Percentiles rank a stretch among this genome's conserved stretches.
Conservation (phyloP, 805 yeast genomes). For the Suhomyces kilbournensis region DNA sequence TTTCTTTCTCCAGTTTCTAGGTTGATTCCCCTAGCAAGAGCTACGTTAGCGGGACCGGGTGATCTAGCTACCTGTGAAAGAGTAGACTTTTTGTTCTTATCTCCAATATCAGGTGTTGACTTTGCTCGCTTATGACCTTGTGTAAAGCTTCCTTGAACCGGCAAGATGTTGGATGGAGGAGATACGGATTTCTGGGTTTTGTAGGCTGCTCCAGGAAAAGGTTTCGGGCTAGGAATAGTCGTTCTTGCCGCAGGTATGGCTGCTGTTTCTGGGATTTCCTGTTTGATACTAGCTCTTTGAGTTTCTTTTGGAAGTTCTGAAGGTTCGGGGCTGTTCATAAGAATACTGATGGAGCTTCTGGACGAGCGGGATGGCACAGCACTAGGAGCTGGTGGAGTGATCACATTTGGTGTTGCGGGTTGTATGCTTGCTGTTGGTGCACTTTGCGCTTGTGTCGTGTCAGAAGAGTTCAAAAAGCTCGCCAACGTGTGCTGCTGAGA, state of each 20-base stretch:
- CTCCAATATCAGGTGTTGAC: conserved; percentile 15
- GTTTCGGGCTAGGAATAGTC: background rate
- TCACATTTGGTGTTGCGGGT: background rate
- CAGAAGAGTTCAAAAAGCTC: background rate
- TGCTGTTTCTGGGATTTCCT: background rate
- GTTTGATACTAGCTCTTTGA: background rate
- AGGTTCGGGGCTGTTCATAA: conserved; percentile 13
- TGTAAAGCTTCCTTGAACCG: conserved; percentile 18
- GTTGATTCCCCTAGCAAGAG: conserved; percentile 36
- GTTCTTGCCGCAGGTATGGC: conserved; percentile 1
- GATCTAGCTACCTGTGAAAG: conserved; percentile 10
- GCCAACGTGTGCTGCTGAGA: background rate
- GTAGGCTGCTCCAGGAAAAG: background rate
- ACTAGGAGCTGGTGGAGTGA: background rate
- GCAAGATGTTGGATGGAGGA: conserved; percentile 9
- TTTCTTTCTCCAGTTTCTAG: conserved; percentile 32
- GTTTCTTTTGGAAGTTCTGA: background rate
- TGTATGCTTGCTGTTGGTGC: background rate
- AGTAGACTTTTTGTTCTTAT: background rate
- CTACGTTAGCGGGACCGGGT: conserved; percentile 50
- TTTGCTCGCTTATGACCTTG: conserved; percentile 24
- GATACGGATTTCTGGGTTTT: conserved; percentile 7
- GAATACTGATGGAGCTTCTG: conserved; percentile 9
- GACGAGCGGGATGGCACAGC: background rate
- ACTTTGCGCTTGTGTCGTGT: background rate